Conservation (phyloP, 2,329 filamentous ascomycete genomes). For the Dryadomyces quercivorus region DNA sequence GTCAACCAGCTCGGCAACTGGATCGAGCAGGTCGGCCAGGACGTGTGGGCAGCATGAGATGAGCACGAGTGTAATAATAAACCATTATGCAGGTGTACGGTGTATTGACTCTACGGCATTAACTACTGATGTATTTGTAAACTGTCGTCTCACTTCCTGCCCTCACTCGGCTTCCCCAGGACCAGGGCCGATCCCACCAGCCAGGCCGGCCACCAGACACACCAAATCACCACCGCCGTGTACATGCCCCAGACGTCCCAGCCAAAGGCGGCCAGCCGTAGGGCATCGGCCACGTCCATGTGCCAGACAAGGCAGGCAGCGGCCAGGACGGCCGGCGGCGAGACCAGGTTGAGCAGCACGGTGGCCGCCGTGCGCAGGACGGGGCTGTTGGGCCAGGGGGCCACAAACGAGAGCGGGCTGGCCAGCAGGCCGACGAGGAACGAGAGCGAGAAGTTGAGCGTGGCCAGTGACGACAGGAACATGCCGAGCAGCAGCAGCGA, state of each 20-base stretch:
- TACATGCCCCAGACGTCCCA: slow-evolving; percentile 87
- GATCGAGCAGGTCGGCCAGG: slow-evolving; percentile 88
- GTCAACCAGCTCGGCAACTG: slow-evolving; percentile 94
- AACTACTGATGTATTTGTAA: too few relatives aligned
- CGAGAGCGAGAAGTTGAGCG: slow-evolving; percentile 86
- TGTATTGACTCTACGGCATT: too few relatives aligned
- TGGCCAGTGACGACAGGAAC: slow-evolving; percentile 83
- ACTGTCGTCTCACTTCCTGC: neutral
- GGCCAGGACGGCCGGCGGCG: slow-evolving; percentile 46
- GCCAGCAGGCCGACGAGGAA: slow-evolving; percentile 74
- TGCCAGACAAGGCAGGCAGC: slow-evolving; percentile 29
- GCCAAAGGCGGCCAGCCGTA: slow-evolving; percentile 67
- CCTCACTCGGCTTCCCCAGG: slow-evolving; percentile 23
- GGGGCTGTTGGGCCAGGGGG: slow-evolving; percentile 27
- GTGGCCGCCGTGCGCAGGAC: slow-evolving; percentile 29
- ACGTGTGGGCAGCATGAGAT: slow-evolving; percentile 75
- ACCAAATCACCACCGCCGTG: slow-evolving; percentile 83
- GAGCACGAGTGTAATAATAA: neutral
- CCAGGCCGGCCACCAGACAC: slow-evolving; percentile 94
- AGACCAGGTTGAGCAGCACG: slow-evolving; percentile 43
- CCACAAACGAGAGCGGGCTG: slow-evolving; percentile 66
- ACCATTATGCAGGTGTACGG: too few relatives aligned
- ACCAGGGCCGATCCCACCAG: slow-evolving; percentile 49
- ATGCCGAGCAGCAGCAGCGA: slow-evolving; percentile 87
- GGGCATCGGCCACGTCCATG: slow-evolving; percentile 39